These are phyloP conservation scores for Fusarium scirpi DNA, from an alignment of 2,329 filamentous ascomycete genomes.

Conservation along the genomic window DNA sequence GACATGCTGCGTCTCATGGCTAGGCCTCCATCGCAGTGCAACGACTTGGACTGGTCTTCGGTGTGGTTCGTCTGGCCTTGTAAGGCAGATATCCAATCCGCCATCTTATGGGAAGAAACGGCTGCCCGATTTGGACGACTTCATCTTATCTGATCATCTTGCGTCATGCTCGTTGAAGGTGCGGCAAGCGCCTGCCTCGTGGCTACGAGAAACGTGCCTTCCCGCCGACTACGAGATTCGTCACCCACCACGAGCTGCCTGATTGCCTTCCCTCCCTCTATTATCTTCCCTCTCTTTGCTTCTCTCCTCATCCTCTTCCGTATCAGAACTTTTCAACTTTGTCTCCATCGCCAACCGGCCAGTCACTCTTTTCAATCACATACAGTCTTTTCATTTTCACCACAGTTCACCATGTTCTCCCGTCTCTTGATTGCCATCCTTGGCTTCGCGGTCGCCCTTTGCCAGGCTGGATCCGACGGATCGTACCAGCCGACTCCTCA, in stretches of 20 bases:
- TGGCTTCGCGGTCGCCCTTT: constrained; percentile 26
- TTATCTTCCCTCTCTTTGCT: neutral
- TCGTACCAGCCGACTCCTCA: neutral
- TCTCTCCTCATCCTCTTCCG: neutral
- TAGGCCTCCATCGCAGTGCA: neutral
- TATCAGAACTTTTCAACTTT: neutral
- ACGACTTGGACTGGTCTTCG: neutral
- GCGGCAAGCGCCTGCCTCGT: neutral
- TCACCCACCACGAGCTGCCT: neutral
- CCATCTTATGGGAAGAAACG: neutral
- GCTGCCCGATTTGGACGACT: neutral
- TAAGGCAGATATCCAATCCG: neutral
- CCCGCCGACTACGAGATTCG: neutral
- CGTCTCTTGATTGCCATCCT: constrained; percentile 40
- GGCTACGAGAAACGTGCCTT: neutral
- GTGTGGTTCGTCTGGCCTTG: neutral
- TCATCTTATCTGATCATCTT: neutral
- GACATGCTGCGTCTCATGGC: neutral
- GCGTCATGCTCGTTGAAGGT: neutral
- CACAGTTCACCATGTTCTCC: constrained; percentile 38
- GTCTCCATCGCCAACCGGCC: neutral
- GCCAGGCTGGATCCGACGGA: constrained; percentile 34
- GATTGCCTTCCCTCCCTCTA: neutral
- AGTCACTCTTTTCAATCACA: neutral
- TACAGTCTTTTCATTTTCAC: neutral